These are phyloP conservation scores for Trichomonas tenax DNA, from an alignment of 208 protist species.

Conservation along the genomic window DNA sequence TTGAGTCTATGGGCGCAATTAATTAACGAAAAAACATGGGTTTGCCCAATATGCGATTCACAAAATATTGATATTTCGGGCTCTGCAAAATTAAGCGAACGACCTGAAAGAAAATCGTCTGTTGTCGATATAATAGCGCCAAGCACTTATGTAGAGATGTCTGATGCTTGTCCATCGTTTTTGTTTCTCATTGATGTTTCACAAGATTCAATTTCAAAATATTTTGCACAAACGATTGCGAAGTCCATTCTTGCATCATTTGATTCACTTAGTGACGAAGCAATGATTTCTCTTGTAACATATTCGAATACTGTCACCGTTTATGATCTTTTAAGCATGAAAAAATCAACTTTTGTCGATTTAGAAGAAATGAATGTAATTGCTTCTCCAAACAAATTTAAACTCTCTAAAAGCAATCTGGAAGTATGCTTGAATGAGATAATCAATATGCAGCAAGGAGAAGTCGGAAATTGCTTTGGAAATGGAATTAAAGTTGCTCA, in stretches of 20 bases:
- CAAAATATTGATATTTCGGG: neutral
- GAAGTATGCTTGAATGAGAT: neutral
- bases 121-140: neutral
- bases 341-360: neutral
- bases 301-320: neutral
- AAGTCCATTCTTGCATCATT: neutral
- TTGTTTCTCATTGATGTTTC: neutral
- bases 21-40: neutral
- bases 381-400: neutral
- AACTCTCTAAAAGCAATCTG: neutral
- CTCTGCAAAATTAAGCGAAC: neutral
- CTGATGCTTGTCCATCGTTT: neutral
- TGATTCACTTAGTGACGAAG: neutral
- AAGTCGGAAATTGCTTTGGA: neutral
- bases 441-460: neutral
- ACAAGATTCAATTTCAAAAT: neutral
- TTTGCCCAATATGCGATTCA: neutral
- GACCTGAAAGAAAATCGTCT: neutral
- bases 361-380: neutral
- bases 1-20: neutral
- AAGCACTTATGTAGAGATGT: neutral
- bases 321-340: neutral
- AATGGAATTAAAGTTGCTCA: neutral
- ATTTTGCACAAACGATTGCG: neutral
- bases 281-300: neutral